phyloP scores from a whole-genome alignment of 2,329 filamentous ascomycete genomes.

The Hypoxylon sp. region DNA sequence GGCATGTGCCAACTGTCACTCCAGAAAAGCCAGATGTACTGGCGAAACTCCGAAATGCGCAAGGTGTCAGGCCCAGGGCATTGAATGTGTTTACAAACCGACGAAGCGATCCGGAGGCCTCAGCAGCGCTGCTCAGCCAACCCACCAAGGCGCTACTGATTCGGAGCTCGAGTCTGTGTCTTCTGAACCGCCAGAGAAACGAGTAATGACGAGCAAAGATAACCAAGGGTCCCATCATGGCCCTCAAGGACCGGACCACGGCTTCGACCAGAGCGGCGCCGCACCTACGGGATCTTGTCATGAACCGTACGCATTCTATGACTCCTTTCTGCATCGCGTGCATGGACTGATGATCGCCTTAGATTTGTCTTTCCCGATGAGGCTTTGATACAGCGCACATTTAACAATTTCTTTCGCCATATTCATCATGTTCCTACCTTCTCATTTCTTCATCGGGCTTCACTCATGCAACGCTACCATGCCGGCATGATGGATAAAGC shows the following conservation, averaged over 20 bases:
- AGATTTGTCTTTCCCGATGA: conserved; percentile 63
- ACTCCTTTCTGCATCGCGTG: conserved; percentile 28
- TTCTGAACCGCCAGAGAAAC: conserved; percentile 55
- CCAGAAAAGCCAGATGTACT: conserved; percentile 71
- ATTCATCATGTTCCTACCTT: conserved; percentile 72
- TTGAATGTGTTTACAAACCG: conserved; percentile 69
- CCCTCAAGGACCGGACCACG: conserved; percentile 51
- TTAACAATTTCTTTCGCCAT: conserved; percentile 71
- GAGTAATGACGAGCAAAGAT: conserved; percentile 52
- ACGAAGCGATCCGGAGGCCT: conserved; percentile 53
- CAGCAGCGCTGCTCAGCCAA: conserved; percentile 41
- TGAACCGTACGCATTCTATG: conserved; percentile 50
- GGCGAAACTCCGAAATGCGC: conserved; percentile 71
- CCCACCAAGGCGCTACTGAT: conserved; percentile 51
- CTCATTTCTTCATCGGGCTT: conserved; percentile 72
- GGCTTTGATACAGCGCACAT: conserved; percentile 65
- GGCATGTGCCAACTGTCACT: conserved; percentile 71
- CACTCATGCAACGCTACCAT: conserved; percentile 72
- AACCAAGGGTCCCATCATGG: conserved; percentile 55
- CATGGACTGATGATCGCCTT: conserved; percentile 51
- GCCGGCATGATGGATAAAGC: conserved; percentile 69
- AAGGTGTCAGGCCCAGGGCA: conserved; percentile 65
- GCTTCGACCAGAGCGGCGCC: conserved; percentile 42
- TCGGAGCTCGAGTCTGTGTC: conserved; percentile 55
- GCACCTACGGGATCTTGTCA: conserved; percentile 41